These are phyloP conservation scores for Hibiscus tridactylites DNA, from an alignment of 345 rosid species.

Conservation along the genomic window DNA sequence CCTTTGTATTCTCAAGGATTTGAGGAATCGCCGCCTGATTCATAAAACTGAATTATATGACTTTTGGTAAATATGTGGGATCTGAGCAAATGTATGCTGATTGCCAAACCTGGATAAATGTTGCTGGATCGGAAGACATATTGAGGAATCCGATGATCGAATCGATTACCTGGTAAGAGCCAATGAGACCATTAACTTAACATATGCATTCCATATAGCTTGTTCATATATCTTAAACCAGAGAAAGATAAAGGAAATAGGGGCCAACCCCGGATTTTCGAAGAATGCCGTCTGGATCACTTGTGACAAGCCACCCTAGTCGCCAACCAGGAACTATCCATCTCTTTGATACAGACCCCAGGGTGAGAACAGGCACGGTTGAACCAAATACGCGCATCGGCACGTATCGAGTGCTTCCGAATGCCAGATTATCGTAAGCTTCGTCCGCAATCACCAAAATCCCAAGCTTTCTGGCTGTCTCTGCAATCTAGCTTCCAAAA, in stretches of 20 bases:
- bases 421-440: constrained; percentile 45
- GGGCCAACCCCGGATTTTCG: constrained; percentile 37
- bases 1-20: constrained; percentile 52
- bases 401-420: constrained; percentile 45
- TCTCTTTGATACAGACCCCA: constrained; percentile 67
- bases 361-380: constrained; percentile 46
- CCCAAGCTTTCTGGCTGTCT: constrained; percentile 49
- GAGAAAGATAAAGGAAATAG: not conserved
- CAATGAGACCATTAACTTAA: not conserved
- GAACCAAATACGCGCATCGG: constrained; percentile 67
- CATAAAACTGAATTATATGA: not conserved
- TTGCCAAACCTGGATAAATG: constrained; percentile 43
- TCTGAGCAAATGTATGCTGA: not conserved
- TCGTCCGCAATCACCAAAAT: constrained; percentile 70
- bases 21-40: constrained; percentile 60
- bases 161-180: constrained; percentile 27
- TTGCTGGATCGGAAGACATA: constrained; percentile 31
- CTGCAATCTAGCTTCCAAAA: constrained; percentile 36
- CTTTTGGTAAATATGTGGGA: not conserved
- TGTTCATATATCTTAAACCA: not conserved
- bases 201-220: not conserved
- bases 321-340: constrained; percentile 88
- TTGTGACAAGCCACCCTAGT: constrained; percentile 57
- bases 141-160: constrained; percentile 30
- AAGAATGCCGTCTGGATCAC: constrained; percentile 49